A percentile compares a stretch with the other conserved stretches of the same genome.
Conservation (phyloP, 768 basidiomycete genomes). For the Tricholoma sp. region DNA sequence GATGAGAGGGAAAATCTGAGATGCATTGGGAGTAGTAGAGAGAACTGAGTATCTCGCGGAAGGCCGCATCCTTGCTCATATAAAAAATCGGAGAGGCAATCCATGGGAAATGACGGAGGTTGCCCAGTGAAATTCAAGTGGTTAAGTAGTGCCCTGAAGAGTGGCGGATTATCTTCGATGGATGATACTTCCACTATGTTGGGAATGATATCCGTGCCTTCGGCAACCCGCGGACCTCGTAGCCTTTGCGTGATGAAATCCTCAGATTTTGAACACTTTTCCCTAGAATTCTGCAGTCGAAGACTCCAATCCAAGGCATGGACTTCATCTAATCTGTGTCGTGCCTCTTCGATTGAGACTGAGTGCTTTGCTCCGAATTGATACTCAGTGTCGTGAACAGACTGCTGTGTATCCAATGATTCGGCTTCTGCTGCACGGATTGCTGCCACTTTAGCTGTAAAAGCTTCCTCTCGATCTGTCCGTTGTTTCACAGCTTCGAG, state of each 20-base stretch:
- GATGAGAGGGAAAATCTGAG: slow-evolving; percentile 61
- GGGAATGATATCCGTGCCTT: slow-evolving; percentile 28
- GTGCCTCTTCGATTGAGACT: slow-evolving; percentile 68
- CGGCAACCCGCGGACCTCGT: slow-evolving; percentile 26
- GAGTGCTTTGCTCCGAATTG: slow-evolving; percentile 62
- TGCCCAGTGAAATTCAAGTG: slow-evolving; percentile 53
- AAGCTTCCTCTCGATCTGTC: slow-evolving; percentile 74
- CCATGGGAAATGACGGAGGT: slow-evolving; percentile 53
- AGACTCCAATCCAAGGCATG: slow-evolving; percentile 73
- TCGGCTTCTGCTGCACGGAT: slow-evolving; percentile 43
- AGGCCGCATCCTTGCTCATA: slow-evolving; percentile 62
- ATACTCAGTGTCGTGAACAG: slow-evolving; percentile 39
- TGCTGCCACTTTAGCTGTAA: slow-evolving; percentile 70
- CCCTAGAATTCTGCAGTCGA: slow-evolving; percentile 42
- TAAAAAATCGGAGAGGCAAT: slow-evolving; percentile 58
- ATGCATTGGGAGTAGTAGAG: slow-evolving; percentile 80
- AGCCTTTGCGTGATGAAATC: slow-evolving; percentile 40
- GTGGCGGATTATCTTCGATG: slow-evolving; percentile 44
- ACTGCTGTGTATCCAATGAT: slow-evolving; percentile 15
- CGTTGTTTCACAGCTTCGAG: slow-evolving; percentile 65
- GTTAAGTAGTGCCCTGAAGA: slow-evolving; percentile 62
- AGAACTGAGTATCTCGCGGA: slow-evolving; percentile 66
- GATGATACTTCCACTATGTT: slow-evolving; percentile 40
- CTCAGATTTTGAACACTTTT: slow-evolving; percentile 47
- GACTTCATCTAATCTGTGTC: slow-evolving; percentile 57